Evolutionary conservation across 1,284 basidiomycete species (phyloP), one percentile per base, ranked within the genome.

Genomic region (Trichosporon coremiiforme): DNA sequence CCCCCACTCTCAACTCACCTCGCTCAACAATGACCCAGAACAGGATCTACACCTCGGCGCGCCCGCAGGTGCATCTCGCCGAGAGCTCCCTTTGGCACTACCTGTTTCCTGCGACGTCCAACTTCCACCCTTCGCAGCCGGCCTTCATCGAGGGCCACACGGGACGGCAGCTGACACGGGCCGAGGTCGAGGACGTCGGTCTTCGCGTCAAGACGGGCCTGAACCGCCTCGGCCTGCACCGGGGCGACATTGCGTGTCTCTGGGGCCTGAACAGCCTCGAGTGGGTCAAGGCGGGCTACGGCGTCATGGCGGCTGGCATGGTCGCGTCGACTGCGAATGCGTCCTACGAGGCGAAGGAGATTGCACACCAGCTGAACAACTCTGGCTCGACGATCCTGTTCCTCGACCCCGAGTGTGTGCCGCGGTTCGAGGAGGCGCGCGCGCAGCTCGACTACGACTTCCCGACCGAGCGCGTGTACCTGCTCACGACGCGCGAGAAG

Each of bases 131-230:
- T 4, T 64, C 73, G 33, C 72, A 82, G 3, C 85, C 86, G 10
- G 90, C 90, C 0, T 91, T 88, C 78, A 85, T 91, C 67, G 91
- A 93, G 75, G 89, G 89, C 0, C 80, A 83, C 1, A 87, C 90
- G 0, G 89, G 88, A 0, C 82, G 85, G 0, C 84, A 85, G 2
- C 75, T 93, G 31, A 86, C 89, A 0, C 87, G 91, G 17, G 86
- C 76, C 0, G 85, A 88, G 35, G 80, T 90, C 25, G 86, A 86
- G 33, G 78, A 85, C 15, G 81, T 89, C 25, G 85, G 89, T 0
- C 83, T 90, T 15, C 84, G 86, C 2, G 82, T 91, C 17, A 89
- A 81, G 0, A 84, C 85, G 73, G 89, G 88, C 0, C 78, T 91
- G 20, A 85, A 70, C 65, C 64, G 57, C 35, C 53, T 75, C 20